Conservation (phyloP, 164 flowering plant genomes). For the Aristolochia californica region DNA sequence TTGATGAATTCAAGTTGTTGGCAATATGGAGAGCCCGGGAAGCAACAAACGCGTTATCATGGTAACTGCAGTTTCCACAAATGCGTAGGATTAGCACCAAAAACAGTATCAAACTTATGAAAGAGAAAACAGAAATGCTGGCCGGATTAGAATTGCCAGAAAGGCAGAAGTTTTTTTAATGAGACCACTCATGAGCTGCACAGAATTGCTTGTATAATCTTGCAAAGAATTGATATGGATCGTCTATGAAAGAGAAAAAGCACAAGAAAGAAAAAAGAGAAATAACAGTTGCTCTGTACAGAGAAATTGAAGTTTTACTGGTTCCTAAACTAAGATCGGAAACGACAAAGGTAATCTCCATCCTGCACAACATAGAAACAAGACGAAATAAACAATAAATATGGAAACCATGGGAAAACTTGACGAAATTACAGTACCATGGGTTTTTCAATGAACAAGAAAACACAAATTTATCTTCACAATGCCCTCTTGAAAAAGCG, state of each 20-base stretch:
- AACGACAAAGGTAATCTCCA: neutral
- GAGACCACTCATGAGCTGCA: too few relatives aligned
- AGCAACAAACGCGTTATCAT: conserved; percentile 66
- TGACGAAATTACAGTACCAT: neutral
- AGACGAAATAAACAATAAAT: neutral
- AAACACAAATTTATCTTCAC: neutral
- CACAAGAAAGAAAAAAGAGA: neutral
- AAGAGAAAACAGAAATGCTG: too few relatives aligned
- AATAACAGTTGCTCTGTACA: too few relatives aligned
- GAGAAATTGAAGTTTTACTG: too few relatives aligned
- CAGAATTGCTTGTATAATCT: too few relatives aligned
- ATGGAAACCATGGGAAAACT: neutral
- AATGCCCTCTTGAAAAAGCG: neutral
- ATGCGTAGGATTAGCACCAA: neutral
- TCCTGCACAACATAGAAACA: neutral
- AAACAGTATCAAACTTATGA: neutral
- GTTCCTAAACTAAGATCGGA: neutral
- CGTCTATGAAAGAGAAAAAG: neutral
- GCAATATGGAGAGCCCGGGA: conserved; percentile 79
- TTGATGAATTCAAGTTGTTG: conserved; percentile 42
- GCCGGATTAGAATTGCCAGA: too few relatives aligned
- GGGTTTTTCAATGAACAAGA: neutral
- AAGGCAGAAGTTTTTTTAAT: neutral
- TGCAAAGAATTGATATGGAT: neutral
- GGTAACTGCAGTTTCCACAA: conserved; percentile 49